A percentile compares a stretch with the other conserved stretches of the same genome.
These are phyloP conservation scores for Rubia tinctorum DNA, from an alignment of 305 asterid species.

Conservation along the genomic window DNA sequence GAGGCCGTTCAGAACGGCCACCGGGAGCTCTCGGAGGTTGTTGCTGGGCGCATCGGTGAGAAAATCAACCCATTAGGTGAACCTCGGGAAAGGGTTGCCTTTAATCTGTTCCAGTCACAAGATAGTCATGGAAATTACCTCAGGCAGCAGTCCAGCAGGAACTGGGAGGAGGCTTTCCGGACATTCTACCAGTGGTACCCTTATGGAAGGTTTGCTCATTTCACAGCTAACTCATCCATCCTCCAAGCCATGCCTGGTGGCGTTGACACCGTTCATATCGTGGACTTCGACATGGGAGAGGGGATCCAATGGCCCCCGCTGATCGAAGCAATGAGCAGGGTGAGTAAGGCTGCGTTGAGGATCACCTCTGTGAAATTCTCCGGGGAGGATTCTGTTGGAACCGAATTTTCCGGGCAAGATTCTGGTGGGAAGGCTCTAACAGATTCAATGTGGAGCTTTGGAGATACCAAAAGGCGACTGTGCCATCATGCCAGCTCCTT, in stretches of 20 bases:
- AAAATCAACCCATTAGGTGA: conserved; percentile 49
- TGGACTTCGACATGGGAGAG: conserved; percentile 38
- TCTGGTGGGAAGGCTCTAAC: too few species aligned
- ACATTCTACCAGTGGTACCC: conserved; percentile 43
- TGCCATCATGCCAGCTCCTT: conserved; percentile 40
- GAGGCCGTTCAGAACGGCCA: conserved; percentile 60
- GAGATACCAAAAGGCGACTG: conserved; percentile 49
- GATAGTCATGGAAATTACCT: conserved; percentile 40
- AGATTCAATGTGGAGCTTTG: conserved; percentile 40
- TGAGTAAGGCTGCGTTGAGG: conserved; percentile 26
- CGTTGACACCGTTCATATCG: conserved; percentile 21
- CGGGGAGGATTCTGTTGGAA: conserved; percentile 22
- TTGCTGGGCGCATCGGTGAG: conserved; percentile 34
- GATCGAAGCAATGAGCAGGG: conserved; percentile 47
- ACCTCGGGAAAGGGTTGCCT: conserved; percentile 51
- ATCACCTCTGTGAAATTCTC: conserved; percentile 42
- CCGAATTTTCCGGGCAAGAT: too few species aligned
- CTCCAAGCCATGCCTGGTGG: conserved; percentile 32
- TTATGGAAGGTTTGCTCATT: conserved; percentile 38
- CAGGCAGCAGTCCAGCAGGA: conserved; percentile 48
- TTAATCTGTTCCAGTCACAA: conserved; percentile 38
- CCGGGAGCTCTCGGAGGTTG: conserved; percentile 43
- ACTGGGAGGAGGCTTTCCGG: conserved; percentile 42
- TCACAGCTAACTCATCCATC: conserved; percentile 35
- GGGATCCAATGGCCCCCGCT: conserved; percentile 50